Conservation (phyloP, 345 rosid genomes). For the Pugionium dolabratum region DNA sequence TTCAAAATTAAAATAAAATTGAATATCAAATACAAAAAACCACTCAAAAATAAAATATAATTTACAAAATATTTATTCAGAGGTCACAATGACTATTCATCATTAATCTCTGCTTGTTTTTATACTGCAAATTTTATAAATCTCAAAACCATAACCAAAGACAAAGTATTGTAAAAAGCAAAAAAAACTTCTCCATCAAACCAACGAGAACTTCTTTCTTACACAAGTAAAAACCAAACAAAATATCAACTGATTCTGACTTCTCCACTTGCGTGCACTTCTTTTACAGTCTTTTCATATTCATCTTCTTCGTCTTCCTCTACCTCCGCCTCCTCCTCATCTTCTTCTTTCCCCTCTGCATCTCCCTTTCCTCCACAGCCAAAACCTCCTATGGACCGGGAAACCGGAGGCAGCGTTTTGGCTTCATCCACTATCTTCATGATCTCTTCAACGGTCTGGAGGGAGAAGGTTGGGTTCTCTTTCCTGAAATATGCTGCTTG, state of each 20-base stretch:
- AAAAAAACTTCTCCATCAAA: too few species aligned
- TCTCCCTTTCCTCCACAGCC: conserved; percentile 55
- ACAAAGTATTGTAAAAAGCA: too few species aligned
- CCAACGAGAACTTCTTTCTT: too few species aligned
- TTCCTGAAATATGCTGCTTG: conserved; percentile 57
- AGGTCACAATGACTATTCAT: too few species aligned
- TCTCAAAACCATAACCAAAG: too few species aligned
- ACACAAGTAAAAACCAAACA: too few species aligned
- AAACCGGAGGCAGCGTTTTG: conserved; percentile 53
- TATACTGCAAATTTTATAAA: too few species aligned
- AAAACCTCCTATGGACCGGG: conserved; percentile 62
- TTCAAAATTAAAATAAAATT: too few species aligned
- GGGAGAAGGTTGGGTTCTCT: conserved; percentile 65
- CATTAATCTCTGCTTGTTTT: too few species aligned
- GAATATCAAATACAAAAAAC: too few species aligned
- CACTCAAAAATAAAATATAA: too few species aligned
- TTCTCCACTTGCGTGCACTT: conserved; percentile 76
- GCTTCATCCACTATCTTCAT: conserved; percentile 71
- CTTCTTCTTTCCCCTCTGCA: conserved; percentile 49
- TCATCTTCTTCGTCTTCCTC: conserved; percentile 67
- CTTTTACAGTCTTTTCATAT: conserved; percentile 71
- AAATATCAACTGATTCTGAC: conserved; percentile 40
- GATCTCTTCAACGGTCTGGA: conserved; percentile 66
- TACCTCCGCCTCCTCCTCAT: conserved; percentile 53
- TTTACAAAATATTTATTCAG: too few species aligned